Evolutionary conservation across 129 eudicot species (phyloP).

Genomic region (Centaurea solstitialis): DNA sequence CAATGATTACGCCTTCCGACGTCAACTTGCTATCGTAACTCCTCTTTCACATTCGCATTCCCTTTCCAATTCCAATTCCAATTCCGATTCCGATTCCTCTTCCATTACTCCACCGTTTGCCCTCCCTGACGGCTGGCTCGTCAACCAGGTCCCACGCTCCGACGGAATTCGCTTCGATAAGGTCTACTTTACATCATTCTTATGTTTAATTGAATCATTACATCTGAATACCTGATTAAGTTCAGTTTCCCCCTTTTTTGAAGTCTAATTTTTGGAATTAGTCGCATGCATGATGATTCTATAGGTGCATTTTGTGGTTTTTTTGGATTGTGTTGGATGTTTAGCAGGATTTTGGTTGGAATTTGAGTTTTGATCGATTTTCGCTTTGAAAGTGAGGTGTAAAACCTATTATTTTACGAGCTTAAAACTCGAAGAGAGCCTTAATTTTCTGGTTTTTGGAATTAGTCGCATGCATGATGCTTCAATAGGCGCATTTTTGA

Average conservation of each 20-base stretch:
- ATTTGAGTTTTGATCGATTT: background rate
- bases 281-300: conserved; percentile 3
- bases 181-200: conserved; percentile 33
- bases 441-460: background rate
- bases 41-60: conserved; percentile 24
- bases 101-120: conserved; percentile 27
- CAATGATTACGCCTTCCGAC: conserved; percentile 19
- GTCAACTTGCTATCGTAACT: conserved; percentile 32
- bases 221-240: background rate
- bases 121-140: conserved; percentile 55
- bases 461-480: background rate
- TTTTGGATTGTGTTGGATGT: background rate
- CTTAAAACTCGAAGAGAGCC: background rate
- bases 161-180: conserved; percentile 44
- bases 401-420: background rate
- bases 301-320: background rate
- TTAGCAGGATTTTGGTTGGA: background rate
- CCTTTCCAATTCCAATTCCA: background rate
- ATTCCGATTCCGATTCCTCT: conserved; percentile 9
- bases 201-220: background rate
- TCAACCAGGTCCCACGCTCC: conserved; percentile 47
- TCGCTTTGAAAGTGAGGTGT: background rate
- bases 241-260: background rate
- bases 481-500: too few relatives aligned
- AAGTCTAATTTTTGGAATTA: background rate